Evolutionary conservation across 768 basidiomycete species (phyloP).

Genomic region (Podaxis sp.): DNA sequence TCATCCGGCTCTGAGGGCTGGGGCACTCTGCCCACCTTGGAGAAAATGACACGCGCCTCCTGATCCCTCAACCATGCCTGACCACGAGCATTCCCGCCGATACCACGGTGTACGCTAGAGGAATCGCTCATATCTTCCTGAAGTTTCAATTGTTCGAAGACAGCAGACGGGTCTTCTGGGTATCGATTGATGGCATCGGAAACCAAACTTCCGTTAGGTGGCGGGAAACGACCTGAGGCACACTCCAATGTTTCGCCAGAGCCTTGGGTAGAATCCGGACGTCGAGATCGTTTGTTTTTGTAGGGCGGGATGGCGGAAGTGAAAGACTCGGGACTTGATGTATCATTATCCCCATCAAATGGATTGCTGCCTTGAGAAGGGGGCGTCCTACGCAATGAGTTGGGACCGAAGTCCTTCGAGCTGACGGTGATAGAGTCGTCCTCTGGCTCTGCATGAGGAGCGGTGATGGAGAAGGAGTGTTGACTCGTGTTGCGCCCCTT

Average conservation of each 20-base stretch:
- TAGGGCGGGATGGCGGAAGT: slow-evolving; percentile 3
- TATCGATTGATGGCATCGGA: slow-evolving; percentile 26
- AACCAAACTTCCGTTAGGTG: slow-evolving; percentile 5
- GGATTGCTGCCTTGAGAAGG: slow-evolving; percentile 1
- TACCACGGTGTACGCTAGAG: slow-evolving; percentile 39
- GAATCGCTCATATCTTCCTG: slow-evolving; percentile 43
- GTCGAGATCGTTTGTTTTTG: not conserved
- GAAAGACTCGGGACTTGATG: slow-evolving; percentile 12
- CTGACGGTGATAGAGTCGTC: slow-evolving; percentile 78
- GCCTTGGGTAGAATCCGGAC: not conserved
- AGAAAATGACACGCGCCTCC: slow-evolving; percentile 60
- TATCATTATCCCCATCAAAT: slow-evolving; percentile 1
- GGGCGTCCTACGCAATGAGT: slow-evolving; percentile 19
- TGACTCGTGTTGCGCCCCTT: slow-evolving; percentile 57
- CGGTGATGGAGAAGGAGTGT: slow-evolving; percentile 47
- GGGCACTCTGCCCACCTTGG: slow-evolving; percentile 56
- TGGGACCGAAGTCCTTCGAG: slow-evolving; percentile 52
- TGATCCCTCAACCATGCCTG: slow-evolving; percentile 85
- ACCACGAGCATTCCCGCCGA: slow-evolving; percentile 63
- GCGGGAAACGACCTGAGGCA: not conserved
- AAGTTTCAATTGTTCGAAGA: slow-evolving; percentile 57
- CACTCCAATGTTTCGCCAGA: not conserved
- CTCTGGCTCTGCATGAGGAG: slow-evolving; percentile 48
- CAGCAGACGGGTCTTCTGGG: slow-evolving; percentile 41
- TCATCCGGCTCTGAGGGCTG: slow-evolving; percentile 59